A percentile compares a stretch with the other conserved stretches of the same genome.
Evolutionary conservation across 306 rosid genomes (phyloP).

Genomic region (Gynostemma pentaphyllum): DNA sequence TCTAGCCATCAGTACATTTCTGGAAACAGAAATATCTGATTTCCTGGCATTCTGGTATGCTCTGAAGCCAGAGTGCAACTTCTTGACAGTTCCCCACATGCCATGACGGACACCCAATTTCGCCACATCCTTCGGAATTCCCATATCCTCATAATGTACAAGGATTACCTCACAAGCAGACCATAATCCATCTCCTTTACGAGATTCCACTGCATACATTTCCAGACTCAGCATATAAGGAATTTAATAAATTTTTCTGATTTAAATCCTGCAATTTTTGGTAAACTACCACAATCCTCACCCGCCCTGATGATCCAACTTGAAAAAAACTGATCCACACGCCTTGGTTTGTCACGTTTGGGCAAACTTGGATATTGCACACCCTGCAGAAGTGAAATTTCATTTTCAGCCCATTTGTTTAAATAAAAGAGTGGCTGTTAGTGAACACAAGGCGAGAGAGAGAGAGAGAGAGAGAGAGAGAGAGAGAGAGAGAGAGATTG

Average conservation of each 20-base stretch:
- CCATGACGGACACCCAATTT: slow-evolving; percentile 97
- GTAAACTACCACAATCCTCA: slow-evolving; percentile 22
- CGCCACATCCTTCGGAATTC: slow-evolving; percentile 96
- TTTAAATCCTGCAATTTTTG: neutral
- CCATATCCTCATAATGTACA: slow-evolving; percentile 93
- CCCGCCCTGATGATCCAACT: slow-evolving; percentile 93
- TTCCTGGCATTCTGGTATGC: slow-evolving; percentile 83
- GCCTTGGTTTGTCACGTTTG: slow-evolving; percentile 90
- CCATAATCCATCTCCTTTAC: slow-evolving; percentile 80
- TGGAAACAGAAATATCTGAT: slow-evolving; percentile 48
- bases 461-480: no score
- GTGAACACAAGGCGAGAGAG: no score
- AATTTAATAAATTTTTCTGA: neutral
- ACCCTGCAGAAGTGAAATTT: slow-evolving; percentile 46
- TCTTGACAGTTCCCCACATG: slow-evolving; percentile 98
- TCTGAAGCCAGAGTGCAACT: slow-evolving; percentile 85
- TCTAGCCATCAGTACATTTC: slow-evolving; percentile 62
- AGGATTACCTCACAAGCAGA: slow-evolving; percentile 91
- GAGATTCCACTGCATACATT: slow-evolving; percentile 71
- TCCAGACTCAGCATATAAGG: slow-evolving; percentile 14
- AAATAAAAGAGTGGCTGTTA: slow-evolving; percentile 1
- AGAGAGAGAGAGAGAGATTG: neutral
- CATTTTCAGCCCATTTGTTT: slow-evolving; percentile 5
- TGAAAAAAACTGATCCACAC: slow-evolving; percentile 80
- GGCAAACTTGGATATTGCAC: slow-evolving; percentile 75